phyloP scores from a whole-genome alignment of 495 filamentous ascomycete genomes.

The Aspergillus ostianus region DNA sequence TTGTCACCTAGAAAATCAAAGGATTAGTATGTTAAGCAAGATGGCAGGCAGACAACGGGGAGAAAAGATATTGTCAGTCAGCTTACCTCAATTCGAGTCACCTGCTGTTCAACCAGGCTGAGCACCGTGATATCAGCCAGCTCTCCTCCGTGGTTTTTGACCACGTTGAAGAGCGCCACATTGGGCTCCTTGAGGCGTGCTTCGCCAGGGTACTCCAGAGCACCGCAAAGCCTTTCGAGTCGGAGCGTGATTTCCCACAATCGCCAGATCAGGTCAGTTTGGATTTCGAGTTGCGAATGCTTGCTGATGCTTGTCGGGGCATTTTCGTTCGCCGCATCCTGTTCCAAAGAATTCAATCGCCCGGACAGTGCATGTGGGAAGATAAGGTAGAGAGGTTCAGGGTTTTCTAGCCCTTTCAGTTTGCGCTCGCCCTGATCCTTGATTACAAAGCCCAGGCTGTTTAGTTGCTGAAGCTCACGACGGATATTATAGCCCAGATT shows the following conservation, averaged over 20 bases:
- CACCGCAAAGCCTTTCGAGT: constrained; percentile 87
- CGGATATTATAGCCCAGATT: constrained; percentile 64
- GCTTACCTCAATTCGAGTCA: constrained; percentile 74
- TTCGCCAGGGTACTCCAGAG: constrained; percentile 64
- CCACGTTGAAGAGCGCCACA: constrained; percentile 74
- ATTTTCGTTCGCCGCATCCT: constrained; percentile 32
- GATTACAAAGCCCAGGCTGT: constrained; percentile 91
- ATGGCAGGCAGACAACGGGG: background rate
- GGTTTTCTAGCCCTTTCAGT: constrained; percentile 95
- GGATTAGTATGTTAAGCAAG: background rate
- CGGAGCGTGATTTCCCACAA: constrained; percentile 87
- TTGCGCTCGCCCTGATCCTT: constrained; percentile 93
- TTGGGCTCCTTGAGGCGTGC: constrained; percentile 67
- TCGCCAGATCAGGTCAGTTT: constrained; percentile 80
- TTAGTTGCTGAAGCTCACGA: constrained; percentile 81
- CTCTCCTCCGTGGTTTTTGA: constrained; percentile 81
- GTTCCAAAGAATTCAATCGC: constrained; percentile 63
- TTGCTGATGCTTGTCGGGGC: constrained; percentile 44
- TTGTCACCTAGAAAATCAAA: constrained; percentile 29
- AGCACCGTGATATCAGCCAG: constrained; percentile 81
- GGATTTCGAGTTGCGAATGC: constrained; percentile 63
- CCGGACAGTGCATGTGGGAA: constrained; percentile 88
- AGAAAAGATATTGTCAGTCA: constrained; percentile 50
- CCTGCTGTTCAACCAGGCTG: constrained; percentile 89
- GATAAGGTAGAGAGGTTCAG: constrained; percentile 89